Base-by-base conservation (phyloP, 1,284 basidiomycete species). In the Takashimella koratensis region DNA sequence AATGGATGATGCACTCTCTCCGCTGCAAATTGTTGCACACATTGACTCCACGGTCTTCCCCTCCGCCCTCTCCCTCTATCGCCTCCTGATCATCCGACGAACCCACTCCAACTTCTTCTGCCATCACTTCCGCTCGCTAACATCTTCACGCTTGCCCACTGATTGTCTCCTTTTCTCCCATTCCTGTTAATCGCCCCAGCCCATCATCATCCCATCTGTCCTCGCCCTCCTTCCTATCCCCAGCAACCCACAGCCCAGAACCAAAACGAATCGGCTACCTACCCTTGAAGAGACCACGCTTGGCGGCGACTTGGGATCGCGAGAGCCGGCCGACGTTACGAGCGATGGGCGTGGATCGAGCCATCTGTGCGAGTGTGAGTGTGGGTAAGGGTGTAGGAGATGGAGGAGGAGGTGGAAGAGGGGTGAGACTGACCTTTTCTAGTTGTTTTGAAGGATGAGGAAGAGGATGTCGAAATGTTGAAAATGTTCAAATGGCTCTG, bases 281-380 rank as follows among this genome's bases (percentile, higher is more conserved):
- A 75, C 76, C 77, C 78, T 82, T 82, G 80, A 75, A 79, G 58
- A 78, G 75, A 63, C 86, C 85, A 76, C 92, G 90, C 76, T 86
- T 86, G 68, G 86, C 83, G 79, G 81, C 85, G 65, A 90, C 84
- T 76, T 86, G 84, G 53, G 88, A 89, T 71, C 86, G 84, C 61
- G 88, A 90, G 75, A 87, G 81, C 73, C 90, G 88, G 66, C 90
- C 88, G 77, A 95, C 81, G 78, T 87, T 82, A 67, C 87, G 84
- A 75, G 84, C 85, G 78, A 93, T 79, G 81, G 87, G 84, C 81
- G 87, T 87, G 79, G 84, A 90, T 82, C 92, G 89, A 79, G 90
- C 90, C 92, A 96, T 95, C 86, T 88, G 71, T 57, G 51, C 20
- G n/a, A n/a, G n/a, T n/a, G n/a, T n/a, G n/a, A n/a, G n/a, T n/a